Evolutionary conservation across 2,329 filamentous ascomycete species (phyloP).

Genomic region (Penicillium freii): DNA sequence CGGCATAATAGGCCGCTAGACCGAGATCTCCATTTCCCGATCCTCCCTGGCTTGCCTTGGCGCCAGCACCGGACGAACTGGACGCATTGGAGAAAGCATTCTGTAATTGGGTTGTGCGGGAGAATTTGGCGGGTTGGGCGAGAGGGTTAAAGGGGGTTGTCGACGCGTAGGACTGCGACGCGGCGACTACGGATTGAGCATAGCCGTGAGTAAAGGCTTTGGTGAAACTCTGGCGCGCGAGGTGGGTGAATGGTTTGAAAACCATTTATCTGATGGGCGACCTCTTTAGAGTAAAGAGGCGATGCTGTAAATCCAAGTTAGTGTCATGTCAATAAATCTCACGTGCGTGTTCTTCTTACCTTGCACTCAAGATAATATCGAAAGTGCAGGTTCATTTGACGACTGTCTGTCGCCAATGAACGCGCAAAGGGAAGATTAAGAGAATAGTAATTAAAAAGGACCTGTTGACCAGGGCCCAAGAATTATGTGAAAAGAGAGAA

Average conservation of each 20-base stretch:
- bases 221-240: constrained; percentile 95
- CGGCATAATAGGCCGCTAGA: constrained; percentile 87
- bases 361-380: constrained; percentile 58
- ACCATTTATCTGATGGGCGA: constrained; percentile 80
- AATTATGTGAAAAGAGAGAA: neutral
- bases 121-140: constrained; percentile 52
- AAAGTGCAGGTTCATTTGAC: constrained; percentile 99
- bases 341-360: constrained; percentile 51
- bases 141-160: constrained; percentile 58
- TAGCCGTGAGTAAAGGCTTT: constrained; percentile 98
- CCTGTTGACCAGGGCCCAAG: constrained; percentile 5
- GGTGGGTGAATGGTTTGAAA: constrained; percentile 67
- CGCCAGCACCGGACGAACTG: constrained; percentile 51
- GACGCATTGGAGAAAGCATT: constrained; percentile 67
- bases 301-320: constrained; percentile 37
- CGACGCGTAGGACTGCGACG: constrained; percentile 79
- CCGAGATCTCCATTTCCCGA: constrained; percentile 60
- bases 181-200: constrained; percentile 95
- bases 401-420: constrained; percentile 79
- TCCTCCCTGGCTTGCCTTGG: constrained; percentile 58
- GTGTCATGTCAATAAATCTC: neutral
- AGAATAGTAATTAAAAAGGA: constrained; percentile 10
- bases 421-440: constrained; percentile 57
- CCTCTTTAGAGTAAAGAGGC: constrained; percentile 64
- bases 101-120: constrained; percentile 65